A percentile compares a stretch with the other conserved stretches of the same genome.
Conservation (phyloP, 495 filamentous ascomycete genomes). For the Chaetomium cochliodes region DNA sequence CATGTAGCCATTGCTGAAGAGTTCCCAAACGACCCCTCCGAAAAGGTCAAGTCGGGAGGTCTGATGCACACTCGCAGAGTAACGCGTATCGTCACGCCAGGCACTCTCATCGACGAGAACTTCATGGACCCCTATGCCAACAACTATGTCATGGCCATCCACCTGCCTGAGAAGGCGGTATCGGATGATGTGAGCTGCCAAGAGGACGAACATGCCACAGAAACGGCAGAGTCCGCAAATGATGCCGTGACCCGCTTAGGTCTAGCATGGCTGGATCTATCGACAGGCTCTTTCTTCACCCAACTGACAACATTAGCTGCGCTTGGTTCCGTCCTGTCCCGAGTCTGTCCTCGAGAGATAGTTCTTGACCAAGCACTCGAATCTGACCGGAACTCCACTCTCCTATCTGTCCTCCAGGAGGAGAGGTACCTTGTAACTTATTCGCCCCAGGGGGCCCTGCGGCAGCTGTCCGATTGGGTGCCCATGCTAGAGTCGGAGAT, state of each 20-base stretch:
- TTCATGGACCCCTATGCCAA: conserved; percentile 92
- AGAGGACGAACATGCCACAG: conserved; percentile 1
- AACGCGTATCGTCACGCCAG: conserved; percentile 84
- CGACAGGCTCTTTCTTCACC: conserved; percentile 89
- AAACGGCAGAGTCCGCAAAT: conserved; percentile 16
- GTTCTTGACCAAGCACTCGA: conserved; percentile 66
- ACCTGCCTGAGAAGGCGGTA: conserved; percentile 37
- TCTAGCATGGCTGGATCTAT: conserved; percentile 90
- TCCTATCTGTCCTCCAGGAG: conserved; percentile 51
- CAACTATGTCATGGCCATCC: conserved; percentile 82
- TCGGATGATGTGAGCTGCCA: conserved; percentile 18
- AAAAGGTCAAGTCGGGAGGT: conserved; percentile 67
- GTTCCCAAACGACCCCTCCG: conserved; percentile 65
- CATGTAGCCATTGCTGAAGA: conserved; percentile 95
- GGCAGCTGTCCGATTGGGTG: conserved; percentile 65
- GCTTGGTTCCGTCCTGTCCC: conserved; percentile 72
- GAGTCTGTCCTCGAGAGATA: conserved; percentile 82
- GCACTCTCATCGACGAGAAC: conserved; percentile 94
- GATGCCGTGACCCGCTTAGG: conserved; percentile 54
- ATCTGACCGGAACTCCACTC: conserved; percentile 42
- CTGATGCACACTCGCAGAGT: conserved; percentile 81
- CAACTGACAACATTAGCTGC: conserved; percentile 71
- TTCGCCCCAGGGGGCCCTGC: conserved; percentile 44
- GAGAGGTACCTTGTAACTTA: conserved; percentile 61
- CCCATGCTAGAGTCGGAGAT: conserved; percentile 71